Percentiles rank a stretch among this genome's conserved stretches.
Conservation (phyloP, 257 asterid species). For the Salvia splendens region DNA sequence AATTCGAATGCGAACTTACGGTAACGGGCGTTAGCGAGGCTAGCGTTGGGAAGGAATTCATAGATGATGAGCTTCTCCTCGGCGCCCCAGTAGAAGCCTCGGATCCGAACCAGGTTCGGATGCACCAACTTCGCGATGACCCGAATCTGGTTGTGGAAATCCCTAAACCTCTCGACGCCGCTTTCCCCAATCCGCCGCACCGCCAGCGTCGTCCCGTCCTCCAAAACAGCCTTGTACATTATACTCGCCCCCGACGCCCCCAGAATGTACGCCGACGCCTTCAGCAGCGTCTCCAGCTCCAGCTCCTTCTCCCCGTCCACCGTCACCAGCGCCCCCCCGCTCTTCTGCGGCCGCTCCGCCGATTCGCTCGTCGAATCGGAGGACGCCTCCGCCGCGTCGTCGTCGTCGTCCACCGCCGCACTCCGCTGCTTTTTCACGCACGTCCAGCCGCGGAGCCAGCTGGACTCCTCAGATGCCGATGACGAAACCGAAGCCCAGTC, state of each 20-base stretch:
- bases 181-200: constrained; percentile 88
- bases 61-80: constrained; percentile 94
- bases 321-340: constrained; percentile 76
- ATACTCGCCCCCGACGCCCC: constrained; percentile 95
- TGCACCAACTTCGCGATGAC: constrained; percentile 74
- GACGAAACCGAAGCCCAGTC: constrained; percentile 75
- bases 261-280: constrained; percentile 87
- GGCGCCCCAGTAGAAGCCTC: constrained; percentile 92
- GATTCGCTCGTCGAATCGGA: constrained; percentile 49
- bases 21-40: constrained; percentile 88
- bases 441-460: constrained; percentile 77
- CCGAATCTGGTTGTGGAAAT: constrained; percentile 83
- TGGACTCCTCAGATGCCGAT: constrained; percentile 57
- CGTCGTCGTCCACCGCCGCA: constrained; percentile 36
- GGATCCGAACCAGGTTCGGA: constrained; percentile 77
- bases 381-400: constrained; percentile 24
- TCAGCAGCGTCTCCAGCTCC: constrained; percentile 77
- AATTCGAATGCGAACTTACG: constrained; percentile 63
- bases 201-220: constrained; percentile 77
- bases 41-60: constrained; percentile 89
- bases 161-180: constrained; percentile 81
- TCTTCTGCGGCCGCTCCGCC: constrained; percentile 44
- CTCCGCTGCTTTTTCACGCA: constrained; percentile 57
- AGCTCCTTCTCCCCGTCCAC: constrained; percentile 82
- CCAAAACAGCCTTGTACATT: constrained; percentile 92